Percentiles rank a stretch among this genome's conserved stretches.
These are phyloP conservation scores for Fusarium tjaetaba DNA, from an alignment of 2,329 filamentous ascomycete species.

Conservation along the genomic window DNA sequence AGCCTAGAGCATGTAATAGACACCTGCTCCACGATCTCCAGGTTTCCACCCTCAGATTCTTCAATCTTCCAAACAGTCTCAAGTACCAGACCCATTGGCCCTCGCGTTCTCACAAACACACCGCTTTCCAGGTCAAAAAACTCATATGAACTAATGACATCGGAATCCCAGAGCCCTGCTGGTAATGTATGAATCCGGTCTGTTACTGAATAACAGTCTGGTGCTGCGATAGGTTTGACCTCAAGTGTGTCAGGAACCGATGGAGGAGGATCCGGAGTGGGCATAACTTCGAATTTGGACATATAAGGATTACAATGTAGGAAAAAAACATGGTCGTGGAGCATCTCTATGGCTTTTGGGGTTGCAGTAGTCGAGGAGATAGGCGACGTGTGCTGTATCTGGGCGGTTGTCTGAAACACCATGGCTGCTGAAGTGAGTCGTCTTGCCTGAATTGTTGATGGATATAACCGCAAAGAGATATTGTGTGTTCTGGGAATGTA, in stretches of 20 bases:
- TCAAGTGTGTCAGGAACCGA: slow-evolving; percentile 44
- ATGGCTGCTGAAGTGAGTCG: slow-evolving; percentile 39
- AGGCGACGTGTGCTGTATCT: slow-evolving; percentile 54
- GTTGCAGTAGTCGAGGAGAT: slow-evolving; percentile 53
- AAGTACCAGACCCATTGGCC: slow-evolving; percentile 62
- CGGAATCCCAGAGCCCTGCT: slow-evolving; percentile 64
- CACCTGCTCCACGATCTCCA: slow-evolving; percentile 61
- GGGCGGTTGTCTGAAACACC: slow-evolving; percentile 58
- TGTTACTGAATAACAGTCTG: slow-evolving; percentile 58
- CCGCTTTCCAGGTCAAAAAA: slow-evolving; percentile 61
- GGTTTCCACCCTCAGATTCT: slow-evolving; percentile 44
- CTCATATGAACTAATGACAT: slow-evolving; percentile 64
- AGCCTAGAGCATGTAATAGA: slow-evolving; percentile 62
- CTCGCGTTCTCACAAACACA: slow-evolving; percentile 61
- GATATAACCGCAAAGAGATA: background rate
- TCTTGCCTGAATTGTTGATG: background rate
- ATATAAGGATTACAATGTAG: slow-evolving; percentile 64
- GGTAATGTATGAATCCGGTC: slow-evolving; percentile 63
- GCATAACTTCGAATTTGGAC: slow-evolving; percentile 53
- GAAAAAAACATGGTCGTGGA: slow-evolving; percentile 64
- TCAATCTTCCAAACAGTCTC: slow-evolving; percentile 62
- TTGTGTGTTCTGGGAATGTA: background rate
- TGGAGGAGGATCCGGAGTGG: slow-evolving; percentile 22
- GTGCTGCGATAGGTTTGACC: slow-evolving; percentile 40
- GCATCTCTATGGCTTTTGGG: slow-evolving; percentile 53